Percentiles rank a stretch among this genome's conserved stretches.
phyloP scores from a whole-genome alignment of 1,139 yeast genomes.

The Blastobotrys malaysiensis region DNA sequence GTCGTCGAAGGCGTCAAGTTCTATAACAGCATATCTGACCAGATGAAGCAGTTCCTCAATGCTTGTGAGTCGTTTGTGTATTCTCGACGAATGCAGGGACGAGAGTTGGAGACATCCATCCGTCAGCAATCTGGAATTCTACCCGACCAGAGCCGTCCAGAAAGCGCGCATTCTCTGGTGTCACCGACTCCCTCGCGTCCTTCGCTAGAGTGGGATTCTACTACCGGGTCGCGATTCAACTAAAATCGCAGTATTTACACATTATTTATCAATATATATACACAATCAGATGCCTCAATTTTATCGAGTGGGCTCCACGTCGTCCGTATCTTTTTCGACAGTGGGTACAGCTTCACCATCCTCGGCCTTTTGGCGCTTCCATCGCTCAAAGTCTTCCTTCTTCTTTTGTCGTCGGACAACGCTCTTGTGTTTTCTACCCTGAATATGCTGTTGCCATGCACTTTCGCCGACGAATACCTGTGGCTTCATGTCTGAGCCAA shows the following conservation, averaged over 20 bases:
- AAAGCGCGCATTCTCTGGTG: not conserved
- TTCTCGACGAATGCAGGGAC: constrained; percentile 49
- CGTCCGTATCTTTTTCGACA: not conserved
- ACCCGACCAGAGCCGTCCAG: not conserved
- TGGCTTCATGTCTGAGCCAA: constrained; percentile 49
- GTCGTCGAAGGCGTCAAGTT: constrained; percentile 66
- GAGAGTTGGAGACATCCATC: constrained; percentile 41
- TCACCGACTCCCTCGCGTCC: not conserved
- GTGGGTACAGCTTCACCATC: not conserved
- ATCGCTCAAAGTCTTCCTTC: not conserved
- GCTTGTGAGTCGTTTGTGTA: constrained; percentile 54
- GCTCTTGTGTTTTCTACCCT: constrained; percentile 44
- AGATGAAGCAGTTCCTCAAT: constrained; percentile 43
- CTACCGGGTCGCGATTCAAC: constrained; percentile 2
- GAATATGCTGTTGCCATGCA: constrained; percentile 62
- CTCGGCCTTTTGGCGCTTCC: not conserved
- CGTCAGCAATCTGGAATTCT: not conserved
- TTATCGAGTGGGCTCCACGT: not conserved
- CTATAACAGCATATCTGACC: constrained; percentile 56
- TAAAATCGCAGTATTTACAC: not conserved
- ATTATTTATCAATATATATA: too few relatives aligned
- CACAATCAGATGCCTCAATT: too few relatives aligned
- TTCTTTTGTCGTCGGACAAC: constrained; percentile 11
- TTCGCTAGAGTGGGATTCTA: not conserved
- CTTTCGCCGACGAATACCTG: constrained; percentile 69